Evolutionary conservation across 768 basidiomycete genomes (phyloP), one percentile per base, ranked within the genome.

Genomic region (Mycena haematopus): DNA sequence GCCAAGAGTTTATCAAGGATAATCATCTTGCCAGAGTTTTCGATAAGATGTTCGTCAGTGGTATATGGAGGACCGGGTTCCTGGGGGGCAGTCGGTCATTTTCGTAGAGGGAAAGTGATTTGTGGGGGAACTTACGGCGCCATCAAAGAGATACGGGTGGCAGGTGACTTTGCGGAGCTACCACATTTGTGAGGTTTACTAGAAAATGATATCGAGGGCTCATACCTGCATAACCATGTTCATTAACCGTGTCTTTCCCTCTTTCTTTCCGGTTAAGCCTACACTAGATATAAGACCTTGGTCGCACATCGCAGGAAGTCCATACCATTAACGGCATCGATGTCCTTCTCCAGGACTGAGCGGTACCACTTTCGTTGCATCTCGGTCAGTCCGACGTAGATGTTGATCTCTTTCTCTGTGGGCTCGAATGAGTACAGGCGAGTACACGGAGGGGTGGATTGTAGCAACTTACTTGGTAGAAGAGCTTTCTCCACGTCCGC

Each of bases 361-460:
- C 94, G 89, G 76, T 99, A 99, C 97, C 96, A 98, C 72, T 96
- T 98, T 29, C 95, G 80, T 73, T 99, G 97, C 94, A 99, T 95
- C 24, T 97, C 95, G 8, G 95, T 91, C 62, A 99, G 84, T 53
- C 96, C 96, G 53, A 99, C 92, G 61, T 99, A 99, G 46, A 99
- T 94, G 70, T 99, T 99, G 74, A 99, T 95, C 71, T 99, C 97
- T 79, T 98, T 99, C 79, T 99, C 92, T 93, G 68, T 52, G 52
- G 2, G 14, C 2, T 53, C 50, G 19, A 31, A 19, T 67, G 19
- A 71, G 58, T 21, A 44, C 25, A 14, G 0, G 13, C n/a, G 7
- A 52, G 55, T 22, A 11, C 17, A 19, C 24, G 33, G 38, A 60
- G 40, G 25, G 29, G 29, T 31, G 29, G 29, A 31, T 5, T 31